Percentiles rank a stretch among this genome's conserved stretches.
These are phyloP conservation scores for Annulohypoxylon bovei DNA, from an alignment of 495 filamentous ascomycete species.

Conservation along the genomic window DNA sequence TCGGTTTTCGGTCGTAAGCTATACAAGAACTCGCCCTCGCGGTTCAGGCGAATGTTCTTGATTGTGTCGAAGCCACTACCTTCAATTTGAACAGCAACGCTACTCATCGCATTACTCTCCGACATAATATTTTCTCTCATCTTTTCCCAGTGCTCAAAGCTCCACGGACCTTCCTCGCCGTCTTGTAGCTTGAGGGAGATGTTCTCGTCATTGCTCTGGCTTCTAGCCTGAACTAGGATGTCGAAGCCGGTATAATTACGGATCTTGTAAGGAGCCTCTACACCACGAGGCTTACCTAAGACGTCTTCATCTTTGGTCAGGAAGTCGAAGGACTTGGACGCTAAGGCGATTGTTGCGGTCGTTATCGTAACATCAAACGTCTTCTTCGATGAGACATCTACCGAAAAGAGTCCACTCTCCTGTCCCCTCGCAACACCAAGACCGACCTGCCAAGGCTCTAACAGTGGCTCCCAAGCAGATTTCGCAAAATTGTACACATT, in stretches of 20 bases:
- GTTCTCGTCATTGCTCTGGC: conserved; percentile 63
- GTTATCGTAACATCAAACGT: conserved; percentile 92
- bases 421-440: conserved; percentile 86
- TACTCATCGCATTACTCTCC: conserved; percentile 74
- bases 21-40: conserved; percentile 93
- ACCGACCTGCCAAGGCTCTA: conserved; percentile 95
- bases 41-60: conserved; percentile 85
- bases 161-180: conserved; percentile 92
- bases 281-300: conserved; percentile 89
- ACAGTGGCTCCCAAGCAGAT: conserved; percentile 95
- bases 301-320: conserved; percentile 91
- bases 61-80: conserved; percentile 93
- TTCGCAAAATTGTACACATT: conserved; percentile 99
- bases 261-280: conserved; percentile 91
- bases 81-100: conserved; percentile 85
- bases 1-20: conserved; percentile 82
- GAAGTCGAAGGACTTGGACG: conserved; percentile 92
- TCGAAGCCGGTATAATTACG: conserved; percentile 96
- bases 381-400: conserved; percentile 88
- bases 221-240: conserved; percentile 81
- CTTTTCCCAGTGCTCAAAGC: conserved; percentile 93
- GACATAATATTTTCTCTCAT: conserved; percentile 90
- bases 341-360: conserved; percentile 90
- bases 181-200: conserved; percentile 83
- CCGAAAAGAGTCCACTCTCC: conserved; percentile 76